phyloP scores from a whole-genome alignment of 306 rosid genomes.

The Castanea crenata region DNA sequence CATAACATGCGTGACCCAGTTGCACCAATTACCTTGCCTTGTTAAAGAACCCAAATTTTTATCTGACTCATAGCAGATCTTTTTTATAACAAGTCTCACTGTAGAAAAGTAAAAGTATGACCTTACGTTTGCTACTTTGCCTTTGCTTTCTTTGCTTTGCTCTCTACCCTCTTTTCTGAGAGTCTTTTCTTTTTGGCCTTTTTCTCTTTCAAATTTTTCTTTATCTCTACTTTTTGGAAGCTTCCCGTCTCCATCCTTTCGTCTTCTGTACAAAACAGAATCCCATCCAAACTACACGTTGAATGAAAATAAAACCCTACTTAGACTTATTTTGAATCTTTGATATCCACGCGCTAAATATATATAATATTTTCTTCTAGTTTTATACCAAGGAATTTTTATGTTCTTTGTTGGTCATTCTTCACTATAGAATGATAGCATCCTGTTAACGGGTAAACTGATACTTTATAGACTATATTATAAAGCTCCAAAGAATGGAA shows the following conservation, averaged over 20 bases:
- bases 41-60: conserved; percentile 56
- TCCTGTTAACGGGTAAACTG: no score
- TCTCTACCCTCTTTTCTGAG: conserved; percentile 27
- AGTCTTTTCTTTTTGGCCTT: conserved; percentile 48
- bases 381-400: no score
- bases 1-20: conserved; percentile 58
- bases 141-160: conserved; percentile 15
- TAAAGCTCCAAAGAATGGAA: no score
- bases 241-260: conserved; percentile 55
- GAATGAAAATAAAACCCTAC: no score
- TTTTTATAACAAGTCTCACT: conserved; percentile 25
- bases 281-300: background rate
- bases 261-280: conserved; percentile 6
- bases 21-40: conserved; percentile 50
- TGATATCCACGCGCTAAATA: background rate
- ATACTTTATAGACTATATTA: no score
- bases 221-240: conserved; percentile 63
- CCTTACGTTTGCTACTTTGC: conserved; percentile 32
- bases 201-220: conserved; percentile 32
- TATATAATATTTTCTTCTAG: no score
- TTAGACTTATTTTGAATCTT: no score
- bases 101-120: conserved; percentile 36
- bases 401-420: no score
- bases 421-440: no score
- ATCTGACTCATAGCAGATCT: conserved; percentile 34